Evolutionary conservation across 805 yeast genomes (phyloP), one percentile per base, ranked within the genome.

Genomic region (Saturnispora silvae): DNA sequence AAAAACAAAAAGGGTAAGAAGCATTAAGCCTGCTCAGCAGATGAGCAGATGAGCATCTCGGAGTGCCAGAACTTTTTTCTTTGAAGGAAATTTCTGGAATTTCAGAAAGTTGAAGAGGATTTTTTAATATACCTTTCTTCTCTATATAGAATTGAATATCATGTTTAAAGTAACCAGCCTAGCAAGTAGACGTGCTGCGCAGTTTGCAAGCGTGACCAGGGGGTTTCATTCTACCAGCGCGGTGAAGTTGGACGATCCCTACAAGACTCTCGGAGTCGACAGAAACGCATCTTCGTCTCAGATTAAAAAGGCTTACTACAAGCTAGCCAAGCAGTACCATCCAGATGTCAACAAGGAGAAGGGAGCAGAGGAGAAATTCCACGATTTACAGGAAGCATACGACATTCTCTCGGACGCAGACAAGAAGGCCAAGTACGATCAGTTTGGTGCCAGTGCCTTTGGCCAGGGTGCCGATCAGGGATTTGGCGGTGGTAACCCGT

Each of bases 291-390:
- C 78, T 11, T 63, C 78, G 6, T 70, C 83, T n/a, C 94, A 86
- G 16, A 92, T 92, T 61, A 92, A 92, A 60, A 87, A 87, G 59
- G 89, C 95, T 2, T 92, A 92, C 63, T 86, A 86, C 57, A 80
- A 85, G 52, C 65, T 92, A 45, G 98, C 96, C 13, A 92, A 92
- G 59, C 73, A 89, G 57, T 86, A 67, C 59, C 99, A 92, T 59
- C 99, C 99, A 0, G 99, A 92, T 63, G 83, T 92, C 31, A 92
- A 89, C 59, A 92, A 89, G 59, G 96, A 83, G 45, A 72, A 74
- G 19, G 89, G 72, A 15, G 92, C 97, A 0, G 95, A 89, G 50
- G 74, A 75, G 53, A 77, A 77, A 57, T 92, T 92, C 63, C 97
- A 92, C 53, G 84, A 82, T 51, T 72, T 92, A 46, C 97, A 89